Base-by-base conservation (phyloP, 2,329 filamentous ascomycete genomes). In the Arthrobotrys megalospora region DNA sequence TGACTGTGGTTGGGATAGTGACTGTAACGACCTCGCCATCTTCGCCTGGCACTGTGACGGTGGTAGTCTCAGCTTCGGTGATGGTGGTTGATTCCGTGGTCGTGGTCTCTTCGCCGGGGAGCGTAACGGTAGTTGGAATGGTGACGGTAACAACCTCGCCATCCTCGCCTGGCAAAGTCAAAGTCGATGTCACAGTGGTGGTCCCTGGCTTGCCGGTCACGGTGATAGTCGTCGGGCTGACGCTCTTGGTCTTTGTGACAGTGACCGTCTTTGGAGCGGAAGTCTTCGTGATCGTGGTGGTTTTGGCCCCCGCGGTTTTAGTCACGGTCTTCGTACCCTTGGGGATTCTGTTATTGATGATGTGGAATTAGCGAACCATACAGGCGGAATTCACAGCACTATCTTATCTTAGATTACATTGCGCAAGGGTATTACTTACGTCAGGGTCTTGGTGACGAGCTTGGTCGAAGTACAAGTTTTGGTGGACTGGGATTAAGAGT, bases 221-320 rank as follows among this genome's bases (percentile, higher is more conserved):
- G 6, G 47, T 55, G 21, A 52, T 52, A 5, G 64, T 55, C 12
- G 12, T 55, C 5, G 64, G 45, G n/a, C 24, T 16, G 11, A 21
- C n/a, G 10, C 34, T 38, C 19, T 28, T 50, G 60, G 24, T 63
- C 7, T 47, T 48, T 12, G 65, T 68, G 6, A 58, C 6, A 6
- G 66, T 69, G 5, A 69, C 32, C 6, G 53, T 63, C 32, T 43
- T 60, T 7, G 55, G 55, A 8, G 55, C 36, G 1, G 55, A 43
- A 14, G 55, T 43, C 21, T 41, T 38, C n/a, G 65, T 68, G 36
- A 68, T 34, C 0, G 66, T 69, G n/a, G 36, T 47, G 12, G 32
- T 52, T 28, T 70, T 63, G 41, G 16, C 41, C 6, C 8, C 32
- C 7, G 60, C 60, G 4, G 65, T 68, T 47, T 50, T 48, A 19